Base-by-base conservation (phyloP, 805 yeast species). In the Saccharomycopsis sp. region DNA sequence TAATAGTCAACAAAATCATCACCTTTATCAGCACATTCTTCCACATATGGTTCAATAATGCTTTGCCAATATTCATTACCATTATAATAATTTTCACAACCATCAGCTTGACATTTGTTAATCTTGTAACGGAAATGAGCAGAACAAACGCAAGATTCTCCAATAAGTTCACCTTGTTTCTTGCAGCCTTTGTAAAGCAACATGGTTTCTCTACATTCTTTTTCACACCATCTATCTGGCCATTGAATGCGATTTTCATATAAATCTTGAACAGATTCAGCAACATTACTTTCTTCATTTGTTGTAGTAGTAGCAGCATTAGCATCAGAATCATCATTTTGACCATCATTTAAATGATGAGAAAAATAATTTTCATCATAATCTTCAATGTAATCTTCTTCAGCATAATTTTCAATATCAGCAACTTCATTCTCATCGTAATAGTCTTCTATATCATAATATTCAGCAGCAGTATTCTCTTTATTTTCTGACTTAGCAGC, bases 221-320 rank as follows among this genome's bases (percentile, higher is more conserved):
- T 50, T 20, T 50, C 51, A 36, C 53, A 50, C 53, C 53, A 50
- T 4, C 38, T 29, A 26, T 50, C 47, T 17, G 53, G 53, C 53
- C 53, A 50, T 28, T 50, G 40, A 22, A 45, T 47, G 4, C 23
- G 43, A 28, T 27, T 3, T 32, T 32, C n/a, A n/a, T n/a, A n/a
- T n/a, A n/a, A n/a, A n/a, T n/a, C n/a, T n/a, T n/a, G n/a, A n/a
- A n/a, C n/a, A n/a, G n/a, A n/a, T n/a, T n/a, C n/a, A n/a, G n/a
- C n/a, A n/a, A n/a, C n/a, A n/a, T n/a, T n/a, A n/a, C n/a, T n/a
- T n/a, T n/a, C n/a, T n/a, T n/a, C n/a, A n/a, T n/a, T n/a, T n/a
- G n/a, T n/a, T n/a, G n/a, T n/a, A n/a, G n/a, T n/a, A n/a, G n/a
- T n/a, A n/a, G n/a, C n/a, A n/a, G n/a, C n/a, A n/a, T n/a, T n/a